A percentile compares a stretch with the other conserved stretches of the same genome.
Evolutionary conservation across 1,284 basidiomycete species (phyloP).

Genomic region (Trametes sp.): DNA sequence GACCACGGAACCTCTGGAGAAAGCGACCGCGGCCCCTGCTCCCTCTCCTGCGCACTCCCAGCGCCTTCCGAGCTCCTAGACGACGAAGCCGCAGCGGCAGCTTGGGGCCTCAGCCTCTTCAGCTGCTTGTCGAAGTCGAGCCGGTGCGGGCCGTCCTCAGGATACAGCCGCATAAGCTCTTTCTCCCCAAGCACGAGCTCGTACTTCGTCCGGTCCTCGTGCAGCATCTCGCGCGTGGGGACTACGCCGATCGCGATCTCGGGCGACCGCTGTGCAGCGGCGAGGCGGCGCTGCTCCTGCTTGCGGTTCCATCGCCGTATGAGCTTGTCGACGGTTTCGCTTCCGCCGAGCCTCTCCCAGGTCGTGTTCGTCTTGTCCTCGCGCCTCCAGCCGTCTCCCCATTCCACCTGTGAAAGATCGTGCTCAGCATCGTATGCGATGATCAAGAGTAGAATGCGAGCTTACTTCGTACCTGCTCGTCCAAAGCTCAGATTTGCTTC

Average conservation of each 20-base stretch:
- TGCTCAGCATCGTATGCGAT: neutral
- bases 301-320: conserved; percentile 41
- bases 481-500: neutral
- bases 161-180: conserved; percentile 16
- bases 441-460: neutral
- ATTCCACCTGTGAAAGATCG: conserved; percentile 43
- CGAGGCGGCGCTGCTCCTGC: conserved; percentile 20
- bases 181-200: conserved; percentile 49
- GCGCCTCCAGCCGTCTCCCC: conserved; percentile 48
- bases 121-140: conserved; percentile 19
- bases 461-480: conserved; percentile 28
- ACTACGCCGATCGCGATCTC: conserved; percentile 37
- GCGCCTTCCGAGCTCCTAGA: neutral
- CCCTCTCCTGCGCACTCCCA: neutral
- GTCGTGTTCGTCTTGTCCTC: conserved; percentile 51
- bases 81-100: neutral
- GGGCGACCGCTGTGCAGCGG: conserved; percentile 33
- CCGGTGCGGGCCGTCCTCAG: conserved; percentile 4
- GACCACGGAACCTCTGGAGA: conserved; percentile 1
- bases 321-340: conserved; percentile 30
- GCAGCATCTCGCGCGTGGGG: conserved; percentile 25
- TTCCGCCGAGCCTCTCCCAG: conserved; percentile 41
- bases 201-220: conserved; percentile 31
- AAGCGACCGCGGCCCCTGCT: neutral
- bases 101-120: conserved; percentile 1